phyloP scores from a whole-genome alignment of 2,329 filamentous ascomycete species.

The Penicillium vulpinum region DNA sequence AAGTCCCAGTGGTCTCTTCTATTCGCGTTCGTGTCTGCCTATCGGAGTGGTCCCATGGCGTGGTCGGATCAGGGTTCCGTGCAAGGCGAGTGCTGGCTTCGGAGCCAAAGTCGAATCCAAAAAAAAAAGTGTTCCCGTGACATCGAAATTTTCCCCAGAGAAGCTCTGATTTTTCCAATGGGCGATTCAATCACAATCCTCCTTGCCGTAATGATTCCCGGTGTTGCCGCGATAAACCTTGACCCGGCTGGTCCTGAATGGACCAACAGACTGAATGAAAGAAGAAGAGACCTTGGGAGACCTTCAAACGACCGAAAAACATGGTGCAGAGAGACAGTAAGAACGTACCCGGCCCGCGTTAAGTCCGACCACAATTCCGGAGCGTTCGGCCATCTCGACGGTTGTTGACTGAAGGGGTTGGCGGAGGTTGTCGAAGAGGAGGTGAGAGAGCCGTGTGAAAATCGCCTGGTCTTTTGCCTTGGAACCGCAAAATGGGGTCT shows the following conservation, averaged over 20 bases:
- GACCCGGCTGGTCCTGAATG: slow-evolving; percentile 19
- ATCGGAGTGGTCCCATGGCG: not conserved
- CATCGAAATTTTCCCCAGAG: slow-evolving; percentile 3
- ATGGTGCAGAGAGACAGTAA: slow-evolving; percentile 16
- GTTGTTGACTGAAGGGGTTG: slow-evolving; percentile 39
- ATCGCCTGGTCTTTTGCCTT: slow-evolving; percentile 25
- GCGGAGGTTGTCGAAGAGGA: slow-evolving; percentile 37
- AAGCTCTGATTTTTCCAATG: not conserved
- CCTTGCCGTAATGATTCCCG: not conserved
- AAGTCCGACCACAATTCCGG: slow-evolving; percentile 60
- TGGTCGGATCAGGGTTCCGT: slow-evolving; percentile 1
- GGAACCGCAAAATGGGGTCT: slow-evolving; percentile 34
- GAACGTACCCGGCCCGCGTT: slow-evolving; percentile 67
- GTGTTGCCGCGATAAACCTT: slow-evolving; percentile 3
- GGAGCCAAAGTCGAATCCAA: slow-evolving; percentile 3
- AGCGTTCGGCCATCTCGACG: slow-evolving; percentile 53
- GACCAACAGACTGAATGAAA: slow-evolving; percentile 19
- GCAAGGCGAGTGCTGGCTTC: slow-evolving; percentile 1
- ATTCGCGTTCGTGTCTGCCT: not conserved
- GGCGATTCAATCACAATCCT: not conserved
- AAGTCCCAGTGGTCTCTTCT: slow-evolving; percentile 9
- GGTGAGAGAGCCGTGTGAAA: slow-evolving; percentile 28
- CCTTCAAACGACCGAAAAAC: slow-evolving; percentile 11
- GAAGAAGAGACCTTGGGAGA: slow-evolving; percentile 16
- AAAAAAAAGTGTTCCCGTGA: slow-evolving; percentile 1